phyloP scores from a whole-genome alignment of 225 moss, liverwort and hornwort species.

The Climacium dendroides region DNA sequence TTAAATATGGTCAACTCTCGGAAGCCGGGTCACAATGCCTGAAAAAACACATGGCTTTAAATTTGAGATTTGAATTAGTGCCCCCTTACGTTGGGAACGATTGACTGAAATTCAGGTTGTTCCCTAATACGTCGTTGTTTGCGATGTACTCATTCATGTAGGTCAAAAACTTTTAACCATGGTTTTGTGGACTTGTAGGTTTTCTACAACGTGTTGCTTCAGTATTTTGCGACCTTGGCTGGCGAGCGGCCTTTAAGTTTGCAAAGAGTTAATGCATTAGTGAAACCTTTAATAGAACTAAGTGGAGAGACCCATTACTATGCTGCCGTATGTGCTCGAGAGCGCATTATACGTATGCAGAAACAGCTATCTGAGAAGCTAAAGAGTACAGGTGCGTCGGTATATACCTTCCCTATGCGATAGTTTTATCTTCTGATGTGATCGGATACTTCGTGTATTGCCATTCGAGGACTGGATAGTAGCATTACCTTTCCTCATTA shows the following conservation, averaged over 20 bases:
- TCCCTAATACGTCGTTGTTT: not conserved
- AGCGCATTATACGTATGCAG: conserved; percentile 81
- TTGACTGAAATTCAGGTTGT: not conserved
- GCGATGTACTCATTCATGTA: not conserved
- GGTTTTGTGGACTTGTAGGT: conserved; percentile 36
- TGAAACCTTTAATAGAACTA: conserved; percentile 73
- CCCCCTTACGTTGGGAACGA: not conserved
- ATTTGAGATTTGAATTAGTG: not conserved
- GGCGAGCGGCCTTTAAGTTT: conserved; percentile 54
- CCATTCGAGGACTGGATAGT: not conserved
- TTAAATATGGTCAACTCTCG: not conserved
- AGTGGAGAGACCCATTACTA: conserved; percentile 75
- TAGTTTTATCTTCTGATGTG: not conserved
- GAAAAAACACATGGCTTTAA: not conserved
- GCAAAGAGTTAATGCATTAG: conserved; percentile 57
- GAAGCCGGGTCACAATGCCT: not conserved
- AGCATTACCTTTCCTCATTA: not conserved
- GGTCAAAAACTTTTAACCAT: not conserved
- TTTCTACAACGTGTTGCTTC: conserved; percentile 88
- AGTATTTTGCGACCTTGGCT: conserved; percentile 83
- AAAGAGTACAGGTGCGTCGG: conserved; percentile 52
- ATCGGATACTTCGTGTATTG: not conserved
- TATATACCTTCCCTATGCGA: not conserved
- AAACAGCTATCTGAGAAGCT: conserved; percentile 71
- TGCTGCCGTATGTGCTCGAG: conserved; percentile 90